These are phyloP conservation scores for Logfia minima DNA, from an alignment of 129 eudicot species.

Conservation along the genomic window DNA sequence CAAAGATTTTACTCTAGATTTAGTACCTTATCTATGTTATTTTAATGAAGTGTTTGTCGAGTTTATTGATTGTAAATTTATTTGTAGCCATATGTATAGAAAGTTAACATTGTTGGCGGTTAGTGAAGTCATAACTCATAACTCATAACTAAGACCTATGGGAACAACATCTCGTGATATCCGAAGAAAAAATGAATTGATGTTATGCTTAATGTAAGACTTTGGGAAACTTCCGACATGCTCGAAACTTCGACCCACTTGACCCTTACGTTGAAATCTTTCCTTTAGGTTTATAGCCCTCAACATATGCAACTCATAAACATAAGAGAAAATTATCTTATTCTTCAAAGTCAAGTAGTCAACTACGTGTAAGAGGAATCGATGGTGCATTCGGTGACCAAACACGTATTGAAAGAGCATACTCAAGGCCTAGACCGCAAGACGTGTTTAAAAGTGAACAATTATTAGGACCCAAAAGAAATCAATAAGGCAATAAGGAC, in stretches of 20 bases:
- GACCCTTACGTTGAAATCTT: neutral
- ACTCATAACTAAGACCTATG: neutral
- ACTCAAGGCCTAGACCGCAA: neutral
- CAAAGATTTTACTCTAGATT: neutral
- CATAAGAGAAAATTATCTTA: neutral
- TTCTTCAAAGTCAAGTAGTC: neutral
- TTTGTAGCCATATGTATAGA: neutral
- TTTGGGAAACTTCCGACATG: neutral
- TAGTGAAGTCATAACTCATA: neutral
- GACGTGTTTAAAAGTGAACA: neutral
- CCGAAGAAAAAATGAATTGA: neutral
- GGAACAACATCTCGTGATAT: neutral
- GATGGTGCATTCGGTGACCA: conserved; percentile 3
- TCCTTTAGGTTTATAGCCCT: neutral
- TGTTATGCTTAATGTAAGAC: neutral
- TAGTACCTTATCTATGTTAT: neutral
- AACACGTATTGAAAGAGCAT: neutral
- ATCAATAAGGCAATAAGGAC: neutral
- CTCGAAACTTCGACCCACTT: neutral
- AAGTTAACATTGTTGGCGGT: neutral
- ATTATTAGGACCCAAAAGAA: neutral
- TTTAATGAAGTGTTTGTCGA: neutral
- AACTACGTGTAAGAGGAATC: neutral
- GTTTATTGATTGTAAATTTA: conserved; percentile 3
- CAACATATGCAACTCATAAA: neutral